Evolutionary conservation across 805 yeast species (phyloP).

Genomic region (Candida peoriensis): DNA sequence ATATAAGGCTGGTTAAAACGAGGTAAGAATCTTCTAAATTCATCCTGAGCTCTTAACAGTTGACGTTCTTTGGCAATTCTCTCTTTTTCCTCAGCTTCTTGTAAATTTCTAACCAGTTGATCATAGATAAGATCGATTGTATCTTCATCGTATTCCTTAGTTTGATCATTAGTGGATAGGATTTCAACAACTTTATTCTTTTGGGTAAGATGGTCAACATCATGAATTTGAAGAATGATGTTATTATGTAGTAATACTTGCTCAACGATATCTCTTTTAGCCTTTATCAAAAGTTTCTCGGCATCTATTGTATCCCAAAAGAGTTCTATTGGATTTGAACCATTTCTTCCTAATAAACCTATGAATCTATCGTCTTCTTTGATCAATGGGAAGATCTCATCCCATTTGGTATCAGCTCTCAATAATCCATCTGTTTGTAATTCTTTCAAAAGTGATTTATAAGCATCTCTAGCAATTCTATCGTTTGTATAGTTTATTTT

Average conservation of each 20-base stretch:
- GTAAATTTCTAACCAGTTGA: constrained; percentile 22
- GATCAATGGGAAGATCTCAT: constrained; percentile 44
- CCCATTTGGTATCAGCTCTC: constrained; percentile 54
- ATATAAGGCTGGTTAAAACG: constrained; percentile 20
- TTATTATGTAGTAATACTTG: constrained; percentile 39
- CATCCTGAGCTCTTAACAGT: constrained; percentile 16
- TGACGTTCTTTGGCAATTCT: constrained; percentile 11
- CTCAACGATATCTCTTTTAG: constrained; percentile 55
- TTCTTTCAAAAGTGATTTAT: constrained; percentile 40
- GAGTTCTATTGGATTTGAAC: constrained; percentile 72
- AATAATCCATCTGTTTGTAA: constrained; percentile 30
- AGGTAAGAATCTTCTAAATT: constrained; percentile 17
- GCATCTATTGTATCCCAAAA: constrained; percentile 72
- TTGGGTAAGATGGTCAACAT: constrained; percentile 11
- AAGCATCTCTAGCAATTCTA: constrained; percentile 60
- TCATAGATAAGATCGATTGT: constrained; percentile 26
- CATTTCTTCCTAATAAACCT: constrained; percentile 65
- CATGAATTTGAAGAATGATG: constrained; percentile 13
- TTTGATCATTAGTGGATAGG: constrained; percentile 18
- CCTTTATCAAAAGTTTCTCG: constrained; percentile 47
- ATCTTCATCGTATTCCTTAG: constrained; percentile 23
- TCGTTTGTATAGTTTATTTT: constrained; percentile 48
- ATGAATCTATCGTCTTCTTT: constrained; percentile 54
- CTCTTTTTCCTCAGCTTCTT: constrained; percentile 20
- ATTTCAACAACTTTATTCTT: constrained; percentile 14